Conservation (phyloP, 176 grass and related monocot species). For the Cenchrus americanus region DNA sequence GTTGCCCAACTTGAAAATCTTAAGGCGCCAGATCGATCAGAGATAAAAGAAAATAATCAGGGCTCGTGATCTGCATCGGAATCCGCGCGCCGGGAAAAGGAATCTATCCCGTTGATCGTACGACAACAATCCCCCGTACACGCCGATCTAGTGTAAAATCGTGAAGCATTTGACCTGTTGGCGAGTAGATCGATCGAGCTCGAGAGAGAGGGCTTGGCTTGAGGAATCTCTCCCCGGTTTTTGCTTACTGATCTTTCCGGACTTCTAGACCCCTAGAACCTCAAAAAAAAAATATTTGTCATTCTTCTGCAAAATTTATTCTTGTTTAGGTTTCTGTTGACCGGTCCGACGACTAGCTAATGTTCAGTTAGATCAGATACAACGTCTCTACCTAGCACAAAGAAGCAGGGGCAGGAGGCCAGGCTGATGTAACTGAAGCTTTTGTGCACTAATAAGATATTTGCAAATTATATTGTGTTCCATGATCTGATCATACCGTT, state of each 20-base stretch:
- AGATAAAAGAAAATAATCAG: not conserved
- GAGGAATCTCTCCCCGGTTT: conserved; percentile 20
- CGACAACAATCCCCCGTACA: conserved; percentile 38
- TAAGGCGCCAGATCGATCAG: conserved; percentile 16
- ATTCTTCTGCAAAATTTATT: not conserved
- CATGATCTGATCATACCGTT: not conserved
- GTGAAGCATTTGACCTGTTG: not conserved
- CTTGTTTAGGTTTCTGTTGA: not conserved
- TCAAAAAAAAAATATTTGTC: not conserved
- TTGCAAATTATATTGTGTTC: not conserved
- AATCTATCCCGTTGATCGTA: conserved; percentile 31
- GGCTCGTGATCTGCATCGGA: conserved; percentile 24
- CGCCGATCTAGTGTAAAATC: conserved; percentile 27
- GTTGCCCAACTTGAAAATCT: conserved; percentile 28
- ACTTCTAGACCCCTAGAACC: not conserved
- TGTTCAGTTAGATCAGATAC: not conserved
- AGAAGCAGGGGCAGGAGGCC: too few species aligned
- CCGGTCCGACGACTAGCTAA: not conserved
- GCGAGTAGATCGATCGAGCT: conserved; percentile 2
- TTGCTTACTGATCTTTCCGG: not conserved
- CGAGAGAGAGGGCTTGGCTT: not conserved
- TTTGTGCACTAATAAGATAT: not conserved
- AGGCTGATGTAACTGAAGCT: not conserved
- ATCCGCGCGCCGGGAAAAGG: not conserved
- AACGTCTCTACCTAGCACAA: too few species aligned